Evolutionary conservation across 1,284 basidiomycete species (phyloP), one percentile per base, ranked within the genome.

Genomic region (Dichomitus squalens): DNA sequence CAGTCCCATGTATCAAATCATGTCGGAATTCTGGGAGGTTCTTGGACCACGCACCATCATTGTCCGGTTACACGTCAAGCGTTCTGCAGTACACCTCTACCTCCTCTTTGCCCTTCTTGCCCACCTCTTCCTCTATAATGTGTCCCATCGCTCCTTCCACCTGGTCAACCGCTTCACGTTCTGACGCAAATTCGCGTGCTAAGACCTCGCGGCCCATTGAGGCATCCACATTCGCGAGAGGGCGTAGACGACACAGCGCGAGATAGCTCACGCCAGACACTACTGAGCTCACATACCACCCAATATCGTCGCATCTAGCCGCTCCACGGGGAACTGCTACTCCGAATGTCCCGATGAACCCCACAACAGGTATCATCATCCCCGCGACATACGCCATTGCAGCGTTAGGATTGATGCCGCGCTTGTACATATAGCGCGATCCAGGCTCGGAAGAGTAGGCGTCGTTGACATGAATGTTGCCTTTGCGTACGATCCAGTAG

Each of bases 401-500:
- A 33, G 68, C 68, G 62, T 68, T 63, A n/a, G 62, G 43, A 59
- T 68, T 69, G 59, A 68, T 58, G 6, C 68, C 66, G 58, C 61
- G 60, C 29, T 49, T 63, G 59, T 68, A 68, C 64, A 68, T 67
- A 62, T 69, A 69, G 43, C 60, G 56, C 36, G 64, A 53, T 21
- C 62, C 63, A n/a, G 58, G 56, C 39, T 27, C 25, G 20, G 66
- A 67, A 20, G 56, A 59, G 58, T 67, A 69, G 46, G 62, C 64
- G 23, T 66, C 58, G 39, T 43, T 48, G 54, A 70, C 59, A 16
- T 58, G 38, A 58, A 70, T 64, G 43, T 70, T 68, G 4, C 67
- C 67, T 29, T 49, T 52, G 41, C 65, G 66, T 25, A 70, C 64
- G 61, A 68, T 38, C 66, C 67, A 70, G 59, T 68, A 68, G 66